phyloP scores from a whole-genome alignment of 202 grass and related monocot species.

The Eragrostis tef region DNA sequence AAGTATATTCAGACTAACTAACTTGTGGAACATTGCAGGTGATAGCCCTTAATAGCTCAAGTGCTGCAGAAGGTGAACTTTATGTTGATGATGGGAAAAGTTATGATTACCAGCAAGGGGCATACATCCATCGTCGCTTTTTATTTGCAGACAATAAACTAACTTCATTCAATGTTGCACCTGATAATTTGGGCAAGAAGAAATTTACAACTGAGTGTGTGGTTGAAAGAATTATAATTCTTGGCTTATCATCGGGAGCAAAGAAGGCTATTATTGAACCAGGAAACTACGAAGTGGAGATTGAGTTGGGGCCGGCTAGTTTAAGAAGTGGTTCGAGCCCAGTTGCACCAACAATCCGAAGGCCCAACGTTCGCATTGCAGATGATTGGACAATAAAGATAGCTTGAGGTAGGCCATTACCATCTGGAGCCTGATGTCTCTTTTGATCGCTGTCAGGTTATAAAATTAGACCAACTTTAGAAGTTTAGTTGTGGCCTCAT shows the following conservation, averaged over 20 bases:
- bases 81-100: slow-evolving; percentile 94
- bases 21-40: slow-evolving; percentile 55
- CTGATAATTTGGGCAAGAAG: slow-evolving; percentile 50
- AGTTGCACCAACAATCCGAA: slow-evolving; percentile 69
- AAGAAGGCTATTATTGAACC: slow-evolving; percentile 85
- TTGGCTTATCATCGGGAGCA: slow-evolving; percentile 65
- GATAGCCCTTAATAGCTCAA: slow-evolving; percentile 80
- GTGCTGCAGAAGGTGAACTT: slow-evolving; percentile 87
- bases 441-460: slow-evolving; percentile 36
- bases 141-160: slow-evolving; percentile 78
- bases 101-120: slow-evolving; percentile 79
- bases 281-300: slow-evolving; percentile 64
- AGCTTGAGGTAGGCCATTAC: slow-evolving; percentile 41
- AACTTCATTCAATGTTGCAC: slow-evolving; percentile 63
- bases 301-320: slow-evolving; percentile 74
- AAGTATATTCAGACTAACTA: slow-evolving; percentile 15
- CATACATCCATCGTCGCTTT: slow-evolving; percentile 84
- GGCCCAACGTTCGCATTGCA: slow-evolving; percentile 66
- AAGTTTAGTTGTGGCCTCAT: slow-evolving; percentile 30
- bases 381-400: slow-evolving; percentile 82
- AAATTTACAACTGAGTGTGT: slow-evolving; percentile 72
- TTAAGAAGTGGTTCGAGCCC: slow-evolving; percentile 60
- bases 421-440: slow-evolving; percentile 43
- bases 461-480: slow-evolving; percentile 39
- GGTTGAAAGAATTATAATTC: slow-evolving; percentile 81